A percentile compares a stretch with the other conserved stretches of the same genome.
phyloP scores from a whole-genome alignment of 306 rosid genomes.

The Acacia confusa region DNA sequence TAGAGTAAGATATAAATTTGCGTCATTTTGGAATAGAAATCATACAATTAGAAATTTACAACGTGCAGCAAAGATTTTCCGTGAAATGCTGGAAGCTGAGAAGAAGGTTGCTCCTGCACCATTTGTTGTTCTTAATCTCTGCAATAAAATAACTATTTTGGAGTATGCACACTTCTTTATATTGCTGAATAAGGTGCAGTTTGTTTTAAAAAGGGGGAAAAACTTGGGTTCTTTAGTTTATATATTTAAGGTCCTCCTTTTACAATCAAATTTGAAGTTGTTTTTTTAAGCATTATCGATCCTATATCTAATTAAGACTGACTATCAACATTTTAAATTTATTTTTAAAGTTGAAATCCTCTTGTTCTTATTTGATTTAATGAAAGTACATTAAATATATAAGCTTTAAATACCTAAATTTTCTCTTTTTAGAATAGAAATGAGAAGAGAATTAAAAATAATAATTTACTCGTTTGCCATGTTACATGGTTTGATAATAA shows the following conservation, averaged over 20 bases:
- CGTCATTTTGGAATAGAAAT: slow-evolving; percentile 99
- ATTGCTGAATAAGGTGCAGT: slow-evolving; percentile 9
- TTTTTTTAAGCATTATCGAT: not conserved
- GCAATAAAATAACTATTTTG: not conserved
- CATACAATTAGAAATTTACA: slow-evolving; percentile 81
- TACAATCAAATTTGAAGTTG: not conserved
- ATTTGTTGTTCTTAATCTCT: slow-evolving; percentile 22
- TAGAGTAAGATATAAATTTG: slow-evolving; percentile 94
- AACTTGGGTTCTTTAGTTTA: not conserved
- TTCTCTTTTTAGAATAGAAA: not conserved
- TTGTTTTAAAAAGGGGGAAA: slow-evolving; percentile 9
- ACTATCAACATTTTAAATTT: not conserved
- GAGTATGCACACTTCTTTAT: slow-evolving; percentile 5
- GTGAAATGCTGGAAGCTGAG: slow-evolving; percentile 83
- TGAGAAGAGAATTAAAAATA: slow-evolving; percentile 5
- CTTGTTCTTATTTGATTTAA: not conserved
- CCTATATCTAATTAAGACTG: not conserved
- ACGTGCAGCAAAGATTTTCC: slow-evolving; percentile 68
- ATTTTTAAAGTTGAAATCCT: not conserved
- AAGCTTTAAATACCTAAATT: not conserved
- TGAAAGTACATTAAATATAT: not conserved
- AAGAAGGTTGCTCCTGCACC: slow-evolving; percentile 63
- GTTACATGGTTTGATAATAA: slow-evolving; percentile 8
- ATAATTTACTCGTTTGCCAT: not conserved
- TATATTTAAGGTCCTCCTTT: not conserved